phyloP scores from a whole-genome alignment of 2,329 filamentous ascomycete genomes.

The Dactylella cylindrospora region DNA sequence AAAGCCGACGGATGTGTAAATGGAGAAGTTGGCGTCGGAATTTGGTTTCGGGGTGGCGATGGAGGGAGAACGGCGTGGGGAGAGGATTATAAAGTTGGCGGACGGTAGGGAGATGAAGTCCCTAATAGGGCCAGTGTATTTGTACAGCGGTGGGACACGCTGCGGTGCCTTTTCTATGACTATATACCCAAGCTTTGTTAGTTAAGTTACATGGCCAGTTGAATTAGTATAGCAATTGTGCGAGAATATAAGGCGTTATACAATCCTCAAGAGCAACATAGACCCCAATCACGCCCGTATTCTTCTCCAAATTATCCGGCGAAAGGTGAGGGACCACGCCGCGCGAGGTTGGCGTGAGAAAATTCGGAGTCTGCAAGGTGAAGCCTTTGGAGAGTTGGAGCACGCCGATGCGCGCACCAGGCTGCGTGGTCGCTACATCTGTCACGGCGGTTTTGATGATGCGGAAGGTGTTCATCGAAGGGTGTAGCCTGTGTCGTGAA shows the following conservation, averaged over 20 bases:
- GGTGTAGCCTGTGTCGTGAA: not conserved
- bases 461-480: slow-evolving; percentile 41
- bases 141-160: slow-evolving; percentile 55
- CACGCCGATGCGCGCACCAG: slow-evolving; percentile 37
- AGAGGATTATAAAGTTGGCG: slow-evolving; percentile 69
- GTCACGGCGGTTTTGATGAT: slow-evolving; percentile 41
- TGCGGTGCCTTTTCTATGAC: slow-evolving; percentile 64
- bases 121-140: slow-evolving; percentile 64
- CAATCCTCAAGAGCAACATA: slow-evolving; percentile 92
- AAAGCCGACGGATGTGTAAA: slow-evolving; percentile 87
- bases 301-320: slow-evolving; percentile 72
- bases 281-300: slow-evolving; percentile 67
- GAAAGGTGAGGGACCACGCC: slow-evolving; percentile 85
- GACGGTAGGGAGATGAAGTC: slow-evolving; percentile 73
- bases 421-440: slow-evolving; percentile 33
- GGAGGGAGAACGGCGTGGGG: slow-evolving; percentile 74
- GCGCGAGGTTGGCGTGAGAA: slow-evolving; percentile 75
- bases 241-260: slow-evolving; percentile 56
- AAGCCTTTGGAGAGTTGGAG: slow-evolving; percentile 53
- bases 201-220: not conserved
- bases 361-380: slow-evolving; percentile 78
- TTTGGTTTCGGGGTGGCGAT: slow-evolving; percentile 70
- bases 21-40: slow-evolving; percentile 68
- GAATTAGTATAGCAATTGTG: slow-evolving; percentile 18
- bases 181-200: slow-evolving; percentile 50